These are phyloP conservation scores for Thalassiosira sp. DNA, from an alignment of 352 stramenopile genomes.

Conservation along the genomic window DNA sequence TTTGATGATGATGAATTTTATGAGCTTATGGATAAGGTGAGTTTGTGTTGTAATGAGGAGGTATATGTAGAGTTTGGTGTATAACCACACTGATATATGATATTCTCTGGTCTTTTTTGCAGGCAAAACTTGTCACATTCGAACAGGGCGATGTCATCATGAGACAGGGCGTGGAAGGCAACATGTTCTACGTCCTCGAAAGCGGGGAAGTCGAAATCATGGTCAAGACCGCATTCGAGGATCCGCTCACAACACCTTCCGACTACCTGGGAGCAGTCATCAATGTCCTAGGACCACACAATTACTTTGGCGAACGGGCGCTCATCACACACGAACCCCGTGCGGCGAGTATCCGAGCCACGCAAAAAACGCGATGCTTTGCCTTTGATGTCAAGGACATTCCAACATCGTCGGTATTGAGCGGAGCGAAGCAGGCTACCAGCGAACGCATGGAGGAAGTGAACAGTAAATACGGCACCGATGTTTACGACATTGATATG, in stretches of 20 bases:
- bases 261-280: conserved; percentile 76
- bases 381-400: conserved; percentile 77
- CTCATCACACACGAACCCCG: conserved; percentile 92
- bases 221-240: conserved; percentile 74
- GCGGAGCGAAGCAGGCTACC: conserved; percentile 62
- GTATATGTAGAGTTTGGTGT: background rate
- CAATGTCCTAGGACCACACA: conserved; percentile 78
- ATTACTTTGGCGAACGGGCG: conserved; percentile 92
- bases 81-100: background rate
- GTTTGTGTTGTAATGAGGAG: background rate
- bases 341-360: conserved; percentile 91
- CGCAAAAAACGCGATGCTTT: conserved; percentile 70
- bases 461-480: conserved; percentile 74
- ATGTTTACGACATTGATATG: conserved; percentile 56
- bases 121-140: conserved; percentile 74
- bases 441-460: conserved; percentile 57
- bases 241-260: conserved; percentile 71
- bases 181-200: conserved; percentile 80
- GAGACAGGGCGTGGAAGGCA: conserved; percentile 71
- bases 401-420: conserved; percentile 65
- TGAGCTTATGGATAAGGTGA: conserved; percentile 61
- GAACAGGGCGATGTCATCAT: conserved; percentile 78
- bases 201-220: conserved; percentile 80
- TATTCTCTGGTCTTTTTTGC: background rate
- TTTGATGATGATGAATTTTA: conserved; percentile 77